Base-by-base conservation (phyloP, 768 basidiomycete genomes). In the Phylloporus arenicola region DNA sequence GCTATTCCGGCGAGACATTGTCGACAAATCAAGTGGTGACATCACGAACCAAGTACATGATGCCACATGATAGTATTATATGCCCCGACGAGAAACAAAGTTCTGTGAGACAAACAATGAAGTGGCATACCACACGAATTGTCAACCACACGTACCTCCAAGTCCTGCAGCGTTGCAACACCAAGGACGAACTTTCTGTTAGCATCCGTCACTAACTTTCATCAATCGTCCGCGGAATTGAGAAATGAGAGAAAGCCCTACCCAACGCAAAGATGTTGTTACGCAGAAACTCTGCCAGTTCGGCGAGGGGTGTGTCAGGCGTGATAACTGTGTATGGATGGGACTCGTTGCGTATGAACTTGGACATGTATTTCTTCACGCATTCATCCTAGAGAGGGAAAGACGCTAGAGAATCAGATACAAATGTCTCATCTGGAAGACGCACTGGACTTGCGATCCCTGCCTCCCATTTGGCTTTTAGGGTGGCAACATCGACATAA, bases 141-240 rank as follows among this genome's bases (percentile, higher is more conserved):
- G 17, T 2, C 4, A 9, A 20, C 20, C 11, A 14, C 4, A 42
- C 55, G 25, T 4, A 61, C 66, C 62, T 88, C 80, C 17, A 92
- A 70, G 62, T 92, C 90, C 25, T 90, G 82, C 16, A 72, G 62
- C 17, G 90, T 92, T 1, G 86, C 89, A 0, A 92, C 82, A 1
- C 75, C 90, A 14, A 92, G 76, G 4, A 92, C 88, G 51, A 92
- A 92, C 63, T 91, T 90, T 50, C 88, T 81, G 45, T 76, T 75
- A 41, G 72, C 69, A 67, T 96, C 93, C 5, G 93, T 94, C 33
- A 95, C 93, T 92, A 54, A 17, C 46, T 31, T 12, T 33, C 2
- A 33, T 61, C 30, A 55, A 39, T 39, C 2, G 6, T 20, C 27
- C 27, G n/a, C 17, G 34, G 33, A 10, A 33, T 10, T 35, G 38